Evolutionary conservation across 2,329 filamentous ascomycete species (phyloP).

Genomic region (Tolypocladium paradoxum): DNA sequence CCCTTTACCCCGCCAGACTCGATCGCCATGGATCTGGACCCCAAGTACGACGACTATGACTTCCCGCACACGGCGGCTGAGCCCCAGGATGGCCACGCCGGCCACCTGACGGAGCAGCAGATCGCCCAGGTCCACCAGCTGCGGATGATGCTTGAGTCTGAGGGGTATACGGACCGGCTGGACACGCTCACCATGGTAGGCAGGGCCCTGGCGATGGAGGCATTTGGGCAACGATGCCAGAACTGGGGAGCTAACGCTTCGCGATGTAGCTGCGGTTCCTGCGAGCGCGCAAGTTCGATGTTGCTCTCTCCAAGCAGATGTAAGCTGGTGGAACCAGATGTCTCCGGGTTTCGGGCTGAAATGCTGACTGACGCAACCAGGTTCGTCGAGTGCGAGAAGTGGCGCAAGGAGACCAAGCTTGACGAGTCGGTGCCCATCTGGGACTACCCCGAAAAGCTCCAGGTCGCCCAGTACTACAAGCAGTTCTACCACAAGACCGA

Average conservation of each 20-base stretch:
- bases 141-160: conserved; percentile 70
- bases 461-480: conserved; percentile 86
- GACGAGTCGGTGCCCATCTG: conserved; percentile 72
- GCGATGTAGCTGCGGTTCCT: conserved; percentile 66
- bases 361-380: conserved; percentile 34
- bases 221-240: not conserved
- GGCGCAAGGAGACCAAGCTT: conserved; percentile 78
- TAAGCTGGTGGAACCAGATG: conserved; percentile 33
- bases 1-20: not conserved
- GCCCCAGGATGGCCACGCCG: conserved; percentile 67
- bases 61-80: conserved; percentile 71
- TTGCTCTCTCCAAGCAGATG: conserved; percentile 77
- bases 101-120: conserved; percentile 75
- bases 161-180: conserved; percentile 71
- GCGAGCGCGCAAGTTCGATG: conserved; percentile 90
- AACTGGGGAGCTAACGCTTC: not conserved
- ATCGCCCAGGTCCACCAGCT: conserved; percentile 84
- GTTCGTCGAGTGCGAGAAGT: conserved; percentile 85
- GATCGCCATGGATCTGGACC: conserved; percentile 51
- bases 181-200: conserved; percentile 85
- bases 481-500: conserved; percentile 99
- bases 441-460: conserved; percentile 74
- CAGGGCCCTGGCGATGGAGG: conserved; percentile 8
- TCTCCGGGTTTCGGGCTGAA: not conserved
- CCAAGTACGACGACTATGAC: conserved; percentile 95